Conservation (phyloP, 2,329 filamentous ascomycete species). For the Neocucurbitaria cava region DNA sequence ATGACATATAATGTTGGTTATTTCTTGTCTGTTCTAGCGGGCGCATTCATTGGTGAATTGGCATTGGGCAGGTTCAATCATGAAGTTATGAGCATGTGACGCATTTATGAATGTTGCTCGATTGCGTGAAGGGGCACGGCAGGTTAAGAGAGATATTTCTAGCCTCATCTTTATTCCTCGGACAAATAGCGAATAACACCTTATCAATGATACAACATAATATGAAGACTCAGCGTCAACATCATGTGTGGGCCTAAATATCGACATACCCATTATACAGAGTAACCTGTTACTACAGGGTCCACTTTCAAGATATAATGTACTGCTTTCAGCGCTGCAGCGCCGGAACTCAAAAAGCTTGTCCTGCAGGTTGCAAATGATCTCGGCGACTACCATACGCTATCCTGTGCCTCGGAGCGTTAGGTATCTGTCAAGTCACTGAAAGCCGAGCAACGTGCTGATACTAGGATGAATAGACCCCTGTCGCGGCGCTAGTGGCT, state of each 20-base stretch:
- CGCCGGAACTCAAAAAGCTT: constrained; percentile 9
- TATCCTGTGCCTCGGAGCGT: constrained; percentile 4
- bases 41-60: constrained; percentile 85
- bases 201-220: not conserved
- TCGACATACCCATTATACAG: constrained; percentile 15
- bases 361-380: not conserved
- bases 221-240: constrained; percentile 7
- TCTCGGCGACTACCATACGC: not conserved
- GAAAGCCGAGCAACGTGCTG: not conserved
- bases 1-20: constrained; percentile 91
- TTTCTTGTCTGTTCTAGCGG: constrained; percentile 78
- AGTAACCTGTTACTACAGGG: constrained; percentile 15
- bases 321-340: not conserved
- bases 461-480: constrained; percentile 23
- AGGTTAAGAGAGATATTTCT: not conserved
- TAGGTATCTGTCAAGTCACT: not conserved
- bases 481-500: constrained; percentile 25
- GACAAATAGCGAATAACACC: not conserved
- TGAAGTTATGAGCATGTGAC: constrained; percentile 38
- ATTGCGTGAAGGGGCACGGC: not conserved
- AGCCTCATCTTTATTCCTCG: not conserved
- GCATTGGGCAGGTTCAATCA: constrained; percentile 72
- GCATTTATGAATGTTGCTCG: not conserved
- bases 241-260: constrained; percentile 1
- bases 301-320: not conserved